Conservation (phyloP, 192 early-diverging fungal species). For the Jimgerdemannia lactiflua region DNA sequence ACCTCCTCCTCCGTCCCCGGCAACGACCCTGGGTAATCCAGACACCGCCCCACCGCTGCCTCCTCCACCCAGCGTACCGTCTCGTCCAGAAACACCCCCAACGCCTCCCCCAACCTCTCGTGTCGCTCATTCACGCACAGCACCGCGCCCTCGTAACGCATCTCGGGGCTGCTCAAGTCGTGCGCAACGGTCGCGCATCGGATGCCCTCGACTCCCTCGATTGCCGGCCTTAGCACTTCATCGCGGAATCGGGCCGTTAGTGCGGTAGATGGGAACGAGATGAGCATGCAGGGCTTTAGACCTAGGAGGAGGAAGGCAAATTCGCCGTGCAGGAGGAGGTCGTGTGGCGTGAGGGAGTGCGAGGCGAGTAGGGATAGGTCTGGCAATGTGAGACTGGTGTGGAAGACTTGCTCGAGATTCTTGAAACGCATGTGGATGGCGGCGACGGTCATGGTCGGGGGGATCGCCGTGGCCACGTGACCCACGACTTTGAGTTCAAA, state of each 20-base stretch:
- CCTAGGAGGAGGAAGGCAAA: slow-evolving; percentile 10
- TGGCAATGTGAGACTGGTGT: background rate
- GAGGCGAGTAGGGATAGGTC: background rate
- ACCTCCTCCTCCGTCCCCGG: slow-evolving; percentile 3
- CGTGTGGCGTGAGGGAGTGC: background rate
- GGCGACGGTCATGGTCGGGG: background rate
- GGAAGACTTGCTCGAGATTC: background rate
- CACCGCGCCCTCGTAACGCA: background rate
- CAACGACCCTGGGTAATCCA: slow-evolving; percentile 10
- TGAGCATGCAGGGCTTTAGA: slow-evolving; percentile 4
- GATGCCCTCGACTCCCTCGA: background rate
- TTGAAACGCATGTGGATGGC: background rate
- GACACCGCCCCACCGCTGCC: background rate
- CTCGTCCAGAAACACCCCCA: background rate
- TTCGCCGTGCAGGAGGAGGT: slow-evolving; percentile 7
- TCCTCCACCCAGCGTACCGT: background rate
- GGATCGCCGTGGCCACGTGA: background rate
- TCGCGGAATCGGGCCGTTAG: background rate
- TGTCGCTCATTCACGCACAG: background rate
- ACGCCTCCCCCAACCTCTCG: background rate
- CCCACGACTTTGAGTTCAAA: too few relatives aligned
- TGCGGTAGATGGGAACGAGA: slow-evolving; percentile 3
- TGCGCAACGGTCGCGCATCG: background rate
- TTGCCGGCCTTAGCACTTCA: background rate
- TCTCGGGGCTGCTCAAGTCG: background rate